A percentile compares a stretch with the other conserved stretches of the same genome.
phyloP scores from a whole-genome alignment of 1,284 basidiomycete species.

The Tylopilus orsonianus region DNA sequence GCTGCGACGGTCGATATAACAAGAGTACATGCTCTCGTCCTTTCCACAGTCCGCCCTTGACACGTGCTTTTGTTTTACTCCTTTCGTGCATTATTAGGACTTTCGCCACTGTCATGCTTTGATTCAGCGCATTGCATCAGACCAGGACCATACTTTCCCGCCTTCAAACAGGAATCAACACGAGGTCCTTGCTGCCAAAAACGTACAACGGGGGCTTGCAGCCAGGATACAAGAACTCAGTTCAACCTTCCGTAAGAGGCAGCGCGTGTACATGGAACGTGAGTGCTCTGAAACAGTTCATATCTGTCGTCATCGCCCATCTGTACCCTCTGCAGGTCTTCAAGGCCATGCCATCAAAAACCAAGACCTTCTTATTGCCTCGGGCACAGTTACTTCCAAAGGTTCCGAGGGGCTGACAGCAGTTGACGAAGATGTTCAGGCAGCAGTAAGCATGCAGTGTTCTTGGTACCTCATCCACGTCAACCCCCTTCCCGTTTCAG shows the following conservation, averaged over 20 bases:
- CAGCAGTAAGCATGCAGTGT: conserved; percentile 48
- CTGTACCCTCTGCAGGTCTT: conserved; percentile 55
- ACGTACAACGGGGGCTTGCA: conserved; percentile 95
- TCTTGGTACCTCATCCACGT: conserved; percentile 12
- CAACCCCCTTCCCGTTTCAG: conserved; percentile 22
- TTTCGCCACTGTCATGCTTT: conserved; percentile 81
- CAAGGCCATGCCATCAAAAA: conserved; percentile 95
- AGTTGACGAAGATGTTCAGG: conserved; percentile 83
- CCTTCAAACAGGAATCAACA: conserved; percentile 49
- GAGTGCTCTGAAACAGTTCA: conserved; percentile 39
- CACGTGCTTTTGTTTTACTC: conserved; percentile 5
- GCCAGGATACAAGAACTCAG: conserved; percentile 93
- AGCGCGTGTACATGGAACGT: conserved; percentile 97
- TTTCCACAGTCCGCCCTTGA: conserved; percentile 18
- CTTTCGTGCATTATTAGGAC: conserved; percentile 51
- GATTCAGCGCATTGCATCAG: conserved; percentile 69
- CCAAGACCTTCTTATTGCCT: conserved; percentile 85
- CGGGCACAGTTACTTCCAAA: conserved; percentile 78
- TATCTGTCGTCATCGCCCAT: conserved; percentile 17
- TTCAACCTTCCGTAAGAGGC: conserved; percentile 94
- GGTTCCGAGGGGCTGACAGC: conserved; percentile 80
- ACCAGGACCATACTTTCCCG: conserved; percentile 50
- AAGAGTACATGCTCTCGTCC: conserved; percentile 48
- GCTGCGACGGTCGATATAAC: conserved; percentile 86
- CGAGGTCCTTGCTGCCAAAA: conserved; percentile 78